These are phyloP conservation scores for Populus hybrid DNA, from an alignment of 441 rosid genomes.

Conservation along the genomic window DNA sequence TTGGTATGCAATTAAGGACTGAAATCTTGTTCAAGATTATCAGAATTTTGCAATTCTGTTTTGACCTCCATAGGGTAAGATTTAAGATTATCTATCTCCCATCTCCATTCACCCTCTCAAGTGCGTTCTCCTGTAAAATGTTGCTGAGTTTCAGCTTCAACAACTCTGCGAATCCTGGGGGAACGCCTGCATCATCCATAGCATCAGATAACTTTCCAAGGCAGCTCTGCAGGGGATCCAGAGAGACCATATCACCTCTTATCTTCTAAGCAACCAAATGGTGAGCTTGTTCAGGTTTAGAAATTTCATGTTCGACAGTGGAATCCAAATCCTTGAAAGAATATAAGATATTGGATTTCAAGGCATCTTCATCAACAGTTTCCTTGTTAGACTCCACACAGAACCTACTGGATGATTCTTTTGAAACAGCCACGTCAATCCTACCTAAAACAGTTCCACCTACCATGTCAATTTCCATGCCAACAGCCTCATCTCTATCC, in stretches of 20 bases:
- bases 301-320: not conserved
- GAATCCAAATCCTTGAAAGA: slow-evolving; percentile 3
- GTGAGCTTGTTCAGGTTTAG: not conserved
- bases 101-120: not conserved
- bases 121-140: not conserved
- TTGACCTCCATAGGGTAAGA: slow-evolving; percentile 6
- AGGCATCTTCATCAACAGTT: not conserved
- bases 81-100: not conserved
- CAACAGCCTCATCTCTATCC: slow-evolving; percentile 13
- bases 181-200: not conserved
- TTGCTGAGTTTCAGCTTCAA: not conserved
- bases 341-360: not conserved
- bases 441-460: slow-evolving; percentile 30
- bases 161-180: slow-evolving; percentile 16
- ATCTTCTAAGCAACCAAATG: not conserved
- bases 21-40: not conserved
- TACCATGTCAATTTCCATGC: slow-evolving; percentile 42
- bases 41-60: not conserved
- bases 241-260: not conserved
- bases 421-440: slow-evolving; percentile 23
- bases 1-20: not conserved
- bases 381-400: not conserved
- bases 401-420: not conserved
- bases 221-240: not conserved
- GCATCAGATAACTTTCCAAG: slow-evolving; percentile 1